Base-by-base conservation (phyloP, 306 rosid genomes). In the Glycine tomentella region DNA sequence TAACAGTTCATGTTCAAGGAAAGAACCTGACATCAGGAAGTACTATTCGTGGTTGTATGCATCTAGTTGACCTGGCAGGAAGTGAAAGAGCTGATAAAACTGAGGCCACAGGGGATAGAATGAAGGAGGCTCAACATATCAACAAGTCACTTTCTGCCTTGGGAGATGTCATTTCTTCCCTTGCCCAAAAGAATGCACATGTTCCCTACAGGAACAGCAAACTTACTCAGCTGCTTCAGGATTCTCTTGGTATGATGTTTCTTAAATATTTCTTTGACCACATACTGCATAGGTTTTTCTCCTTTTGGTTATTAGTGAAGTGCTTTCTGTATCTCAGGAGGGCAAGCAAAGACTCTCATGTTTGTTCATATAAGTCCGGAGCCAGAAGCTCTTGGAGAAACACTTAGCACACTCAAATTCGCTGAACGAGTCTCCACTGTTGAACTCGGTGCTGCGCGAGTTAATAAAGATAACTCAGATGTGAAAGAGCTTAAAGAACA, bases 61-160 rank as follows among this genome's bases (percentile, higher is more conserved):
- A 96, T 88, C 91, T 93, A 36, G 97, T 96, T 87, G 99, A 96
- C 79, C 82, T 96, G 65, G 99, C 99, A 80, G 99, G 99, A 83
- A 96, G 99, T 83, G 99, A 96, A 79, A 90, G 99, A 72, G 97
- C 91, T 14, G 98, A 96, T 86, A 96, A 96, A 85, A 90, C 98
- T 4, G 98, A 93, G 82, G 99, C 89, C 48, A 91, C 90, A 1
- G 99, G 99, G 20, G 99, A 96, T 76, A 88, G 99, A 82, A 85
- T 96, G 38, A 96, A 96, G 85, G 99, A 96, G 87, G 99, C 99
- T 81, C 97, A 90, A 83, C 94, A 96, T 81, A 96, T 96, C 82
- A 96, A 96, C 87, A 96, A 88, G 86, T 96, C 99, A 78, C 98
- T 96, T 72, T 91, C 99, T 65, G 98, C 99, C 56, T 81, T 96